Conservation (phyloP, 805 yeast species). For the Ogataea saltuana region DNA sequence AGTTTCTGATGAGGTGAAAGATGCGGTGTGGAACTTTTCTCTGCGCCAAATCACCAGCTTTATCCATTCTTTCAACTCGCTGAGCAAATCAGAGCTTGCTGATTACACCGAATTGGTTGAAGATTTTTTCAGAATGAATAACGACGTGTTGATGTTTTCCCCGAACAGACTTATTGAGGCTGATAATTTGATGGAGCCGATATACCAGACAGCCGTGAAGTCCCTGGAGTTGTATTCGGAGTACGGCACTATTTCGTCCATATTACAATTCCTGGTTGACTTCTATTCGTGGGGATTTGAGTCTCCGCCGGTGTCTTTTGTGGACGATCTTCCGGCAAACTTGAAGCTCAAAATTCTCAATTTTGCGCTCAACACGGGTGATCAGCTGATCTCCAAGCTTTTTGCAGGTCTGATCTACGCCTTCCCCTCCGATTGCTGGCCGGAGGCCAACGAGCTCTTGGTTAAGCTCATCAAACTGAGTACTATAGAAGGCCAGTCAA, state of each 20-base stretch:
- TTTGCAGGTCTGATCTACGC: slow-evolving; percentile 68
- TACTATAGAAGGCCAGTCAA: slow-evolving; percentile 46
- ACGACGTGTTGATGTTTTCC: slow-evolving; percentile 74
- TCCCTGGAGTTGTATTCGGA: slow-evolving; percentile 57
- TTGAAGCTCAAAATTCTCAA: slow-evolving; percentile 51
- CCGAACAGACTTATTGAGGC: slow-evolving; percentile 53
- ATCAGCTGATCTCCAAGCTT: slow-evolving; percentile 50
- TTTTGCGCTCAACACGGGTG: slow-evolving; percentile 57
- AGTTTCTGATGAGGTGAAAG: slow-evolving; percentile 44
- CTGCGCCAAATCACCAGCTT: slow-evolving; percentile 63
- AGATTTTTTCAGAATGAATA: slow-evolving; percentile 81
- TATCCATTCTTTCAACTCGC: slow-evolving; percentile 42
- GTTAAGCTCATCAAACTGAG: slow-evolving; percentile 58
- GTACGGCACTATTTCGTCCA: slow-evolving; percentile 66
- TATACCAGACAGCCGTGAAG: slow-evolving; percentile 59
- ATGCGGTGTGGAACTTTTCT: slow-evolving; percentile 74
- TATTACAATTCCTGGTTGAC: slow-evolving; percentile 79
- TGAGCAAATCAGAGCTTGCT: slow-evolving; percentile 25
- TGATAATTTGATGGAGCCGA: slow-evolving; percentile 48
- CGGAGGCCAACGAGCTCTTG: slow-evolving; percentile 75
- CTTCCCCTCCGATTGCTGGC: slow-evolving; percentile 67
- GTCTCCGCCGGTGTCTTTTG: slow-evolving; percentile 74
- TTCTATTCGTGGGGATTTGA: slow-evolving; percentile 81
- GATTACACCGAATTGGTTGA: slow-evolving; percentile 71
- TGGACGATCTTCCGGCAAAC: slow-evolving; percentile 52